Evolutionary conservation across 805 yeast species (phyloP), one percentile per base, ranked within the genome.

Genomic region (Debaryomyces hansenii): DNA sequence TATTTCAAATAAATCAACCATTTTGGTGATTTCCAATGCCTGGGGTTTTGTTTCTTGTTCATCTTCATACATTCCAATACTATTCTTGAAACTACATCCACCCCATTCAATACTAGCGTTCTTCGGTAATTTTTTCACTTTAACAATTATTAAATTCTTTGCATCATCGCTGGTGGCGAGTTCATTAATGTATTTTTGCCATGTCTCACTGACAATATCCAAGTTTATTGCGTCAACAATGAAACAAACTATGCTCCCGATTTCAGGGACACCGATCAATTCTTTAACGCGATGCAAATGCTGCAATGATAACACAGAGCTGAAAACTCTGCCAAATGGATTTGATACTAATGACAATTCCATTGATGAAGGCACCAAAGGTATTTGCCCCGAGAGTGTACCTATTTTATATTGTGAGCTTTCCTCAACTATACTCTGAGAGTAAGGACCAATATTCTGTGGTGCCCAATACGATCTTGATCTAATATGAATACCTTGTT

Each of bases 381-480:
- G 95, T 33, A 94, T 91, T 68, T 94, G 98, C 0, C 99, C 99
- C 42, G 97, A 88, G 10, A 91, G 62, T 32, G 76, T 72, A 2
- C 85, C 83, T 6, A 82, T 64, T 21, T 75, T 66, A 46, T 81
- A 79, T 8, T 44, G 44, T 2, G 48, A 48, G 11, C 48, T 48
- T 15, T 60, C 60, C 51, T 81, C 83, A 4, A 77, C 64, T 9
- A 83, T 80, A 0, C 91, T 79, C 64, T 94, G 99, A 0, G 99
- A 92, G 61, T 94, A 94, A 0, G 99, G 99, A 0, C 99, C 99
- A 39, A 94, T 94, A 55, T 94, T 94, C 32, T 96, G 92, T 0
- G 99, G 99, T 0, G 97, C 98, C 99, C 99, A 94, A 62, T 87
- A 91, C 35, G 97, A 90, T 48, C 91, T 75, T 1, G 97, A 90